Conservation (phyloP, 805 yeast species). For the Schizosaccharomyces octosporus region DNA sequence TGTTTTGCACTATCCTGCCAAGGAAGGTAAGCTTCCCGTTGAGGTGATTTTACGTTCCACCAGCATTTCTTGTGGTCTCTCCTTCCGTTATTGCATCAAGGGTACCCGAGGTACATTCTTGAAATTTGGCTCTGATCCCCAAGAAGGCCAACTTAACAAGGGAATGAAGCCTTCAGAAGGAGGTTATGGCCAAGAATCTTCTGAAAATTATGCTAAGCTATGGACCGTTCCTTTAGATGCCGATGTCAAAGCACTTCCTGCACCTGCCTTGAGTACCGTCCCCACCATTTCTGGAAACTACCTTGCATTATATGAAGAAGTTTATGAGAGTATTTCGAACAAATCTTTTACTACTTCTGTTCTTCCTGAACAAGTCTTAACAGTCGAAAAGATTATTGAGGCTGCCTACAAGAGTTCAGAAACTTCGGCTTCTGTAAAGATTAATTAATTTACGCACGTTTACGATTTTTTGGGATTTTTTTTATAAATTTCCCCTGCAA, state of each 20-base stretch:
- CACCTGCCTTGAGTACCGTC: neutral
- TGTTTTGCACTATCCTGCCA: neutral
- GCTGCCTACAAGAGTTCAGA: neutral
- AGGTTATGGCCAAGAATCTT: neutral
- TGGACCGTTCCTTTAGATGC: neutral
- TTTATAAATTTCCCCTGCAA: too few relatives aligned
- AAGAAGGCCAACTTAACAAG: neutral
- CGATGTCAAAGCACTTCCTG: neutral
- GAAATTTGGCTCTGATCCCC: conserved; percentile 1
- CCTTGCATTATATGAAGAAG: neutral
- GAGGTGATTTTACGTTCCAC: neutral
- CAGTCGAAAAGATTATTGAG: neutral
- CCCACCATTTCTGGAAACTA: neutral
- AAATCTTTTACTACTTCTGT: neutral
- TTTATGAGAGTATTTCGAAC: neutral
- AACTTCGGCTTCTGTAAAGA: neutral
- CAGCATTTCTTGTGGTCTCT: neutral
- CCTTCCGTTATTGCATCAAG: neutral
- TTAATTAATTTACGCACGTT: too few relatives aligned
- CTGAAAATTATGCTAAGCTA: neutral
- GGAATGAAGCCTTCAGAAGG: neutral
- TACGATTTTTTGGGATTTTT: too few relatives aligned
- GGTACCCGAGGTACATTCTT: conserved; percentile 1
- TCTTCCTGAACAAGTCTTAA: neutral
- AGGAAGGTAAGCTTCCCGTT: neutral